A percentile compares a stretch with the other conserved stretches of the same genome.
Evolutionary conservation across 129 eudicot species (phyloP).

Genomic region (Saposhnikovia divaricata): DNA sequence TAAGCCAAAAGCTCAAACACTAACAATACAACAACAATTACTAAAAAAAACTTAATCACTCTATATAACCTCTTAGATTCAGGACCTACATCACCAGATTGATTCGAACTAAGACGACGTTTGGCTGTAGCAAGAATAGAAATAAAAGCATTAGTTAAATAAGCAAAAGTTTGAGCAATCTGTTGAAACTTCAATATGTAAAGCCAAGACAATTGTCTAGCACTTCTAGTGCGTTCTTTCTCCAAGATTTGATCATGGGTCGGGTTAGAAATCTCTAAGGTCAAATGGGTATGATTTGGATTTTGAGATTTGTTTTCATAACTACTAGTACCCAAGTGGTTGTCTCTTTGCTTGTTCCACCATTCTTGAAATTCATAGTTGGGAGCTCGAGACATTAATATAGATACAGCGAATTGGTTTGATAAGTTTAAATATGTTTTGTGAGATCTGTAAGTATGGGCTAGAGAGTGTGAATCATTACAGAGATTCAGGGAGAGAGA

Average conservation of each 20-base stretch:
- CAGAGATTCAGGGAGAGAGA: neutral
- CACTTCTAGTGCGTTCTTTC: slow-evolving; percentile 57
- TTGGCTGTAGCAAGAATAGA: slow-evolving; percentile 41
- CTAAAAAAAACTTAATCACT: slow-evolving; percentile 43
- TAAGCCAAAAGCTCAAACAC: slow-evolving; percentile 56
- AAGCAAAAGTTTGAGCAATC: slow-evolving; percentile 31
- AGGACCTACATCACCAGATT: slow-evolving; percentile 14
- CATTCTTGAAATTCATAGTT: slow-evolving; percentile 79
- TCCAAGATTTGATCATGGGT: slow-evolving; percentile 18
- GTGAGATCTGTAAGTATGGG: neutral
- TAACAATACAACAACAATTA: slow-evolving; percentile 31
- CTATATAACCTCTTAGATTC: slow-evolving; percentile 39
- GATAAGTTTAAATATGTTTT: neutral
- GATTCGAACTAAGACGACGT: slow-evolving; percentile 39
- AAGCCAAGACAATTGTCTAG: slow-evolving; percentile 65
- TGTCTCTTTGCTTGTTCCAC: slow-evolving; percentile 73
- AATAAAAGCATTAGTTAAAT: slow-evolving; percentile 26
- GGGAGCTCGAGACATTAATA: slow-evolving; percentile 67
- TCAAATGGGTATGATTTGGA: slow-evolving; percentile 17
- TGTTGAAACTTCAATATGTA: slow-evolving; percentile 47
- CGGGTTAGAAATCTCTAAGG: slow-evolving; percentile 36
- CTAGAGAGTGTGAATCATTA: neutral
- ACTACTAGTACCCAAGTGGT: neutral
- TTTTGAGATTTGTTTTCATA: slow-evolving; percentile 21
- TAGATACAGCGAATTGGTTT: neutral